Base-by-base conservation (phyloP, 2,329 filamentous ascomycete species). In the Cladosporium halotolerans region DNA sequence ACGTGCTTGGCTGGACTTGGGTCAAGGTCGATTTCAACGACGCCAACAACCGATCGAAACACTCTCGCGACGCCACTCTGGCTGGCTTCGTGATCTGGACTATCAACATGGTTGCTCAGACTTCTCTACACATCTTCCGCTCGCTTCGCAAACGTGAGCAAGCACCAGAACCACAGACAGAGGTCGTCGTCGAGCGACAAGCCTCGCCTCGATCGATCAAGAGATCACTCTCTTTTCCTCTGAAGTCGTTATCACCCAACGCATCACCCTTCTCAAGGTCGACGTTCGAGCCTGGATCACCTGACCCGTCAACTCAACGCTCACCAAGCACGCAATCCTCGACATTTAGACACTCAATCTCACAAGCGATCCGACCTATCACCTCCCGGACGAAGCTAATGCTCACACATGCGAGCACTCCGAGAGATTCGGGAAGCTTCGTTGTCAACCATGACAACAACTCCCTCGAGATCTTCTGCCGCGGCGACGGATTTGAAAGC, bases 401-500 rank as follows among this genome's bases (percentile, higher is more conserved):
- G 2, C 72, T 79, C 18, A 41, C 42, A 19, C 67, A 74, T 2
- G 83, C 81, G 1, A 65, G 78, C 9, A 77, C 80, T 5, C 79
- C 78, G 0, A 67, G 62, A 47, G 62, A 63, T 33, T 58, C 63
- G 7, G 56, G 57, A 45, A 60, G 62, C 46, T 44, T 71, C 32
- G 69, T 69, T 28, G 54, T 56, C 40, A 50, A 48, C 47, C 52
- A 52, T 49, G 69, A 53, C 57, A 57, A 39, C 59, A 63, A 32
- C 34, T 47, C 41, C 66, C 70, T 70, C 18, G 67, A 70, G 40
- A 67, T 64, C n/a, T 56, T 65, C 14, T 66, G 71, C 23, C 71
- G 70, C 32, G 66, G 69, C 2, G 83, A 86, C 56, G 80, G 81
- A 1, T 89, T 89, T 62, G 86, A 89, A 61, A 83, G 79, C 2